A percentile compares a stretch with the other conserved stretches of the same genome.
Evolutionary conservation across 371 early-diverging fungal species (phyloP).

Genomic region (Entomophthora muscae): DNA sequence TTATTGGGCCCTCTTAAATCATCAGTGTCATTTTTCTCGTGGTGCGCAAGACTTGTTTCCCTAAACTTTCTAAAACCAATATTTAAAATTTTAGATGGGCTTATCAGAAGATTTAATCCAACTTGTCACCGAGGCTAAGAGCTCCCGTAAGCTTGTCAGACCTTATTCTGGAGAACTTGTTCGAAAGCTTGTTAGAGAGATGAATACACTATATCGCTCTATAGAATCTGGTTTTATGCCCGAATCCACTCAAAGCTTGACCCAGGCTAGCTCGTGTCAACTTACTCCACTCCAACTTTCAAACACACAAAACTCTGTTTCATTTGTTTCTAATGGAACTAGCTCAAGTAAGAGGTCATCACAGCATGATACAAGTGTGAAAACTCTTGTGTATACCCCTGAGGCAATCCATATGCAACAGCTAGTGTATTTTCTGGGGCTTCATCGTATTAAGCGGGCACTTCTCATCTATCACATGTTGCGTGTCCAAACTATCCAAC

Average conservation of each 20-base stretch:
- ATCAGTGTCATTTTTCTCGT: too few species aligned
- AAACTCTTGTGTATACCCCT: neutral
- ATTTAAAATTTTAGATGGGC: too few species aligned
- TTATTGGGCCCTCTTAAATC: too few species aligned
- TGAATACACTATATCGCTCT: neutral
- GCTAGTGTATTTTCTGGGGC: neutral
- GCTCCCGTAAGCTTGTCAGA: neutral
- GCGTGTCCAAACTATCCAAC: neutral
- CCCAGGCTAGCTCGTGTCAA: neutral
- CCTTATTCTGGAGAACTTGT: neutral
- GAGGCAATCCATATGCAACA: neutral
- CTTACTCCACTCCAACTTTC: neutral
- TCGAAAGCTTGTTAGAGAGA: neutral
- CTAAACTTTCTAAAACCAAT: too few species aligned
- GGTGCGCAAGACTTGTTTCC: too few species aligned
- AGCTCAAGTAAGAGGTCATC: neutral
- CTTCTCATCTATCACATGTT: constrained; percentile 2
- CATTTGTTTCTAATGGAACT: neutral
- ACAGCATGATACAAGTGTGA: neutral
- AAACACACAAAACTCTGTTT: neutral
- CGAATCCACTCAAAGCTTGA: neutral
- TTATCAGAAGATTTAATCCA: neutral
- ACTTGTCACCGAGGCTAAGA: neutral
- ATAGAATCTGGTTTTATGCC: neutral
- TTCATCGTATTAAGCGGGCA: neutral